Percentiles rank a stretch among this genome's conserved stretches.
Conservation (phyloP, 2,329 filamentous ascomycete genomes). For the Colletotrichum tamarilloi region DNA sequence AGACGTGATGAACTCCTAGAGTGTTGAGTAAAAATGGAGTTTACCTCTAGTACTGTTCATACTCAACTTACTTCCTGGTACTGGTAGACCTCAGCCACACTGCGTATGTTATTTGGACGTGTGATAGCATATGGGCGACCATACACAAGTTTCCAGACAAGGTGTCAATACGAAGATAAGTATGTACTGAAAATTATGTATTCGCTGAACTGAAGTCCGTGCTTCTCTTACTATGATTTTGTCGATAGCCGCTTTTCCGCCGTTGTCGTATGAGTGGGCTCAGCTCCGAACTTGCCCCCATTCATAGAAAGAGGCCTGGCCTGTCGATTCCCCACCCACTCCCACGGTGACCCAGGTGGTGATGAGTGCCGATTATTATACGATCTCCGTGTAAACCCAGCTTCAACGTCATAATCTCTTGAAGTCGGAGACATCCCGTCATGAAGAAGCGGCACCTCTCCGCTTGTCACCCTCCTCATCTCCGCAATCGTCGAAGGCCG, state of each 20-base stretch:
- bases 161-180: too few relatives aligned
- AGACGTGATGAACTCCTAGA: too few relatives aligned
- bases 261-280: neutral
- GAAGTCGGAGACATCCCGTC: neutral
- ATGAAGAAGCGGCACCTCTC: neutral
- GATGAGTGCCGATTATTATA: neutral
- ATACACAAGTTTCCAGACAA: too few relatives aligned
- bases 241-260: neutral
- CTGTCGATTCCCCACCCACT: neutral
- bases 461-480: constrained; percentile 8
- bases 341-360: neutral
- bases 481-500: constrained; percentile 6
- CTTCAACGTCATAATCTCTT: neutral
- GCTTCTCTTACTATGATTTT: neutral
- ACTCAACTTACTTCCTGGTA: too few relatives aligned
- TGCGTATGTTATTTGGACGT: too few relatives aligned
- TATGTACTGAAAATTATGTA: too few relatives aligned
- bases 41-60: too few relatives aligned
- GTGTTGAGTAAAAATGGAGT: too few relatives aligned
- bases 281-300: neutral
- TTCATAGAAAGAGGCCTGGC: neutral
- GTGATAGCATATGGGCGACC: too few relatives aligned
- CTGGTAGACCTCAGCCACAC: too few relatives aligned
- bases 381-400: too few relatives aligned
- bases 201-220: too few relatives aligned